Evolutionary conservation across 176 grass and related monocot species (phyloP).

Genomic region (Canna indica): DNA sequence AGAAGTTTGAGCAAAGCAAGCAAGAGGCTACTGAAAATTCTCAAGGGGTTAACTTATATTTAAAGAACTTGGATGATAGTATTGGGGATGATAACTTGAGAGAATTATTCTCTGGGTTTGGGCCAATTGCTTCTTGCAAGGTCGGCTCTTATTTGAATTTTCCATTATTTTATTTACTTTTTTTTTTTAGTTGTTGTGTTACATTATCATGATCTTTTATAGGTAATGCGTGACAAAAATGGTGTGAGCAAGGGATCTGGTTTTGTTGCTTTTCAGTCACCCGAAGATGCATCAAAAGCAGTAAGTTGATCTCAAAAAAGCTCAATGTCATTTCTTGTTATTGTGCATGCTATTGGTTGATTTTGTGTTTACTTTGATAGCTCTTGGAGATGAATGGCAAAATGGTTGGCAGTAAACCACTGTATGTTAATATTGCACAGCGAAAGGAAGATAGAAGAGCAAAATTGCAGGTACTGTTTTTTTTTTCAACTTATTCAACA

Average conservation of each 20-base stretch:
- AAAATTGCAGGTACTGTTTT: conserved; percentile 66
- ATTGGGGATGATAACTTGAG: conserved; percentile 74
- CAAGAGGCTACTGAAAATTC: conserved; percentile 48
- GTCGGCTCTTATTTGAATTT: conserved; percentile 36
- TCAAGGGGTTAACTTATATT: conserved; percentile 72
- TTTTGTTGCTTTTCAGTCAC: conserved; percentile 86
- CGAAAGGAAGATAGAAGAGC: conserved; percentile 91
- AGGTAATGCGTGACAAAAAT: conserved; percentile 84
- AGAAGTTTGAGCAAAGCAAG: conserved; percentile 74
- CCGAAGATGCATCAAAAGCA: conserved; percentile 65
- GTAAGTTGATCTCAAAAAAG: conserved; percentile 32
- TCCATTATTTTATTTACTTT: not conserved
- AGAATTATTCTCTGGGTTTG: conserved; percentile 64
- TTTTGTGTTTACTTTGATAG: conserved; percentile 30
- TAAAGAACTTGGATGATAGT: conserved; percentile 92
- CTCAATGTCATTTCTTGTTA: not conserved
- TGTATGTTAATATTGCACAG: conserved; percentile 89
- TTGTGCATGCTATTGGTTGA: not conserved
- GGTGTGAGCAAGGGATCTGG: conserved; percentile 80
- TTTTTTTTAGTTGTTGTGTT: too few species aligned
- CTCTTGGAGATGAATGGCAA: conserved; percentile 87
- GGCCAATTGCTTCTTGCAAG: conserved; percentile 83
- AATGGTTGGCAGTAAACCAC: conserved; percentile 82
- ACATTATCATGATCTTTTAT: not conserved
- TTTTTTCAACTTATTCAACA: too few species aligned